Evolutionary conservation across 2,329 filamentous ascomycete genomes (phyloP).

Genomic region (Ustulina deusta): DNA sequence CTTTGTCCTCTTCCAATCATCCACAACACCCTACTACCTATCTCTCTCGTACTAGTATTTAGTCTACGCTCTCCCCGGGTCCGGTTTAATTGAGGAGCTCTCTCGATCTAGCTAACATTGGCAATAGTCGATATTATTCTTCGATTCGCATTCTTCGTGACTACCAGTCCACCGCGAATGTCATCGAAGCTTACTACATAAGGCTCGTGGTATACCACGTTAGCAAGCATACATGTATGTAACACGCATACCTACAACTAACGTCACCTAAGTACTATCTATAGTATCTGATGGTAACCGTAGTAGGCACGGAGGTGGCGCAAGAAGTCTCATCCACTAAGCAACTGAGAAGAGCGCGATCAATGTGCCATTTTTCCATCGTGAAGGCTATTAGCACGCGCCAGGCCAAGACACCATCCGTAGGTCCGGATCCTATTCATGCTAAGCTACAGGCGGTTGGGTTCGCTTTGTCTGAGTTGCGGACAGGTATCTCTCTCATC

Average conservation of each 20-base stretch:
- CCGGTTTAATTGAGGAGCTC: background rate
- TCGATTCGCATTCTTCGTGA: background rate
- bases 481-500: background rate
- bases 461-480: background rate
- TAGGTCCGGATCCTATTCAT: background rate
- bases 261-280: background rate
- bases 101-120: background rate
- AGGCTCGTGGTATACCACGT: background rate
- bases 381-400: background rate
- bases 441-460: background rate
- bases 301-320: background rate
- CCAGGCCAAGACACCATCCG: background rate
- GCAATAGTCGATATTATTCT: constrained; percentile 1
- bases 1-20: constrained; percentile 13
- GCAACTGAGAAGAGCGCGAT: background rate
- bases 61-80: background rate
- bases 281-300: background rate
- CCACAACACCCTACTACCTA: background rate
- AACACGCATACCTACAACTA: background rate
- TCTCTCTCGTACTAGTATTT: constrained; percentile 4
- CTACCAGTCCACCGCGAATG: background rate
- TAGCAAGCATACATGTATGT: background rate
- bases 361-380: background rate
- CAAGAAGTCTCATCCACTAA: background rate
- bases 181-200: background rate